phyloP scores from a whole-genome alignment of 2,329 filamentous ascomycete species.

The Penicillium sp. region DNA sequence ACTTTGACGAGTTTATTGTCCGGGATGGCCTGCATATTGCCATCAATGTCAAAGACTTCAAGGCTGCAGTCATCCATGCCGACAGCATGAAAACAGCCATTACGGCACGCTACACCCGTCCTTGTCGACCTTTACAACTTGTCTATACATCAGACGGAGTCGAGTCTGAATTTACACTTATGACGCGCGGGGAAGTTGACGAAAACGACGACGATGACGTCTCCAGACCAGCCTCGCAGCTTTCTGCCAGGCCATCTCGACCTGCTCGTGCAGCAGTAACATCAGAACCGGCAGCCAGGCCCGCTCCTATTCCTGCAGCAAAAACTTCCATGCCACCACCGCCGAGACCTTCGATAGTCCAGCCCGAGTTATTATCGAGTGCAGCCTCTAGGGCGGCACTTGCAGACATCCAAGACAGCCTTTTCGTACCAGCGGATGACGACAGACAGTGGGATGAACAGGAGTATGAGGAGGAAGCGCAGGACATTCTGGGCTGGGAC shows the following conservation, averaged over 20 bases:
- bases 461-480: slow-evolving; percentile 46
- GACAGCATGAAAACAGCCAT: slow-evolving; percentile 54
- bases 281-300: slow-evolving; percentile 1
- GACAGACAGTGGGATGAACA: slow-evolving; percentile 59
- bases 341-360: slow-evolving; percentile 28
- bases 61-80: slow-evolving; percentile 60
- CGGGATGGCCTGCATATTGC: slow-evolving; percentile 59
- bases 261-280: slow-evolving; percentile 19
- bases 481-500: slow-evolving; percentile 61
- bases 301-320: slow-evolving; percentile 14
- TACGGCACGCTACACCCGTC: slow-evolving; percentile 56
- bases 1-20: slow-evolving; percentile 59
- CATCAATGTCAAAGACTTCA: slow-evolving; percentile 64
- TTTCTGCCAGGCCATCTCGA: slow-evolving; percentile 38
- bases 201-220: slow-evolving; percentile 20
- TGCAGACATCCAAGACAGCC: slow-evolving; percentile 53
- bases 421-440: slow-evolving; percentile 60
- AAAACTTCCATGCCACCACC: slow-evolving; percentile 18
- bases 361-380: slow-evolving; percentile 23
- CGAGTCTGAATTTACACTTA: slow-evolving; percentile 48
- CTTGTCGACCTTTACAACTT: slow-evolving; percentile 58
- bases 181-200: slow-evolving; percentile 58
- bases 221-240: slow-evolving; percentile 37
- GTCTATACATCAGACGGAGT: slow-evolving; percentile 55
- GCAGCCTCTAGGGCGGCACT: slow-evolving; percentile 29